phyloP scores from a whole-genome alignment of 176 grass and related monocot genomes.

The Carex myosuroides region DNA sequence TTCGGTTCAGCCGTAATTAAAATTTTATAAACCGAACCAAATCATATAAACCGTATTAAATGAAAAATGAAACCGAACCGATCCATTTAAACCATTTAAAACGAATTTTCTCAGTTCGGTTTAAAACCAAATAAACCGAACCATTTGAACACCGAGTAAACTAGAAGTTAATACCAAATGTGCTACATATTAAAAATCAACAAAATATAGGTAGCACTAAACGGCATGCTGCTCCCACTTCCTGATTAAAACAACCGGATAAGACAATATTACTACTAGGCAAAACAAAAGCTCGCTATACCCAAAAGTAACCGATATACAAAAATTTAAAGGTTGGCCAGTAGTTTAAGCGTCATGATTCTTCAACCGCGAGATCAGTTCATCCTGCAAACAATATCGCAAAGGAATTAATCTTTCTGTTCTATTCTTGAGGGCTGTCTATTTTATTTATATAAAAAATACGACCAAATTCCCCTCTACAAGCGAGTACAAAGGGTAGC shows the following conservation, averaged over 20 bases:
- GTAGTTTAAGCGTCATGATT: neutral
- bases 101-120: too few species aligned
- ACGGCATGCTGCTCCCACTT: neutral
- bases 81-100: too few species aligned
- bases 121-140: too few species aligned
- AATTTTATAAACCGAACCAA: too few species aligned
- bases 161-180: neutral
- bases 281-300: neutral
- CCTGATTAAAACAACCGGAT: neutral
- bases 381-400: conserved; percentile 4
- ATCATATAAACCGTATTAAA: too few species aligned
- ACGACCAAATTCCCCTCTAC: neutral
- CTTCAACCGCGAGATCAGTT: conserved; percentile 13
- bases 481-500: neutral
- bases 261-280: neutral
- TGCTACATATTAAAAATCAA: neutral
- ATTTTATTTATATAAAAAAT: neutral
- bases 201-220: neutral
- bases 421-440: neutral
- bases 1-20: too few species aligned
- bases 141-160: neutral
- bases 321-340: neutral
- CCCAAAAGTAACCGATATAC: neutral
- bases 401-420: neutral
- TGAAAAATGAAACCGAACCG: too few species aligned